Conservation (phyloP, 805 yeast genomes). For the Candida tammaniensis region DNA sequence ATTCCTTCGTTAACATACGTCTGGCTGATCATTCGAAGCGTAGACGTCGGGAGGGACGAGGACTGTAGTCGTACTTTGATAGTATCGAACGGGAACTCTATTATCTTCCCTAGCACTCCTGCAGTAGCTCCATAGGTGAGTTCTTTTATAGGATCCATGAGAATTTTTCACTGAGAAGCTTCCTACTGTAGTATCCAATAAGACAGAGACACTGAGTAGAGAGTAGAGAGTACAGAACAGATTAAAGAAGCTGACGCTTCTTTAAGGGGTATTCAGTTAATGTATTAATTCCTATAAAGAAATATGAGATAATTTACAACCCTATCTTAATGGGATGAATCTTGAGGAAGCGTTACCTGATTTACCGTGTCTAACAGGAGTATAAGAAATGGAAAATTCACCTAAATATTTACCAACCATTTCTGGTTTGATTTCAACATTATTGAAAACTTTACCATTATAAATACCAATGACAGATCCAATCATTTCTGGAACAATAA, state of each 20-base stretch:
- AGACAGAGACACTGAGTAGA: too few species aligned
- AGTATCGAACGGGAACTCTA: slow-evolving; percentile 93
- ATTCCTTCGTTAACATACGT: slow-evolving; percentile 69
- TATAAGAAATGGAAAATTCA: slow-evolving; percentile 99
- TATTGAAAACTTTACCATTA: slow-evolving; percentile 99
- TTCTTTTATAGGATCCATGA: slow-evolving; percentile 31
- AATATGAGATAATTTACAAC: slow-evolving; percentile 10
- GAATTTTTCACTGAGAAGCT: slow-evolving; percentile 1
- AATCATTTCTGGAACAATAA: slow-evolving; percentile 99
- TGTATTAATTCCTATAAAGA: too few species aligned
- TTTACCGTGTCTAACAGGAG: slow-evolving; percentile 99
- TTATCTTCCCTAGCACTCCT: slow-evolving; percentile 79
- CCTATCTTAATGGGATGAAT: slow-evolving; percentile 64
- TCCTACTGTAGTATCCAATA: too few species aligned
- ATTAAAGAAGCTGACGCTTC: too few species aligned
- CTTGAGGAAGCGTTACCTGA: slow-evolving; percentile 82
- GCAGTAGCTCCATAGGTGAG: slow-evolving; percentile 54
- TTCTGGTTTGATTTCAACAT: slow-evolving; percentile 98
- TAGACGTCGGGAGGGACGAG: slow-evolving; percentile 32
- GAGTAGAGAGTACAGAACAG: too few species aligned
- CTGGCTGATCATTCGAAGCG: slow-evolving; percentile 60
- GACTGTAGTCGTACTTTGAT: slow-evolving; percentile 85
- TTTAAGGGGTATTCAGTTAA: too few species aligned
- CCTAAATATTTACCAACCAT: slow-evolving; percentile 99
- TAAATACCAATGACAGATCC: slow-evolving; percentile 98